Evolutionary conservation across 768 basidiomycete species (phyloP).

Genomic region (Xerocomellus amylosporus): DNA sequence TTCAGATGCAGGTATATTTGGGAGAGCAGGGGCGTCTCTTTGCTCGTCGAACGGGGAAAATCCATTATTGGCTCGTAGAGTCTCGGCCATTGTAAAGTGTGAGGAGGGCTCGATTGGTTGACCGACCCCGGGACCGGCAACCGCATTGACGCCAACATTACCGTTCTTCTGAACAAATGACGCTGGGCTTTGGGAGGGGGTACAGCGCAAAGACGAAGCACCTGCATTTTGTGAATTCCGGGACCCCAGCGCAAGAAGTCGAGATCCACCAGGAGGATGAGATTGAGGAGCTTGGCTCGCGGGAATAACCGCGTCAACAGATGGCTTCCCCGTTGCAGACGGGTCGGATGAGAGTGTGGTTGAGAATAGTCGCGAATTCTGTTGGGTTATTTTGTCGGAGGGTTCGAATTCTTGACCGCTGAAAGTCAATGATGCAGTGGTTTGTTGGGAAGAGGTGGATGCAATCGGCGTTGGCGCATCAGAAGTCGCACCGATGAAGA

Average conservation of each 20-base stretch:
- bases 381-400: slow-evolving; percentile 18
- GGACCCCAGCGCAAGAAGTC: slow-evolving; percentile 41
- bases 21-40: slow-evolving; percentile 9
- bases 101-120: slow-evolving; percentile 19
- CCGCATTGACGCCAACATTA: slow-evolving; percentile 6
- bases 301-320: slow-evolving; percentile 44
- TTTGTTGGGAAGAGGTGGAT: slow-evolving; percentile 16
- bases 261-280: slow-evolving; percentile 41
- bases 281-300: slow-evolving; percentile 34
- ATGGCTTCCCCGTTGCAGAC: slow-evolving; percentile 13
- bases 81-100: slow-evolving; percentile 12
- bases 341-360: slow-evolving; percentile 27
- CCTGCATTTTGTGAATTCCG: slow-evolving; percentile 23
- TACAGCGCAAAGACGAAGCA: slow-evolving; percentile 15
- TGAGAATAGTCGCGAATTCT: slow-evolving; percentile 38
- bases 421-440: not conserved
- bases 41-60: slow-evolving; percentile 61
- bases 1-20: slow-evolving; percentile 19
- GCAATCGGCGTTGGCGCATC: slow-evolving; percentile 3
- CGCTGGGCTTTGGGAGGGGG: slow-evolving; percentile 23
- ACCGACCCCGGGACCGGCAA: slow-evolving; percentile 5
- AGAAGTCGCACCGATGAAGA: not conserved
- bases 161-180: slow-evolving; percentile 27
- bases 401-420: slow-evolving; percentile 20
- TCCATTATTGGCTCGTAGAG: slow-evolving; percentile 24